Evolutionary conservation across 306 rosid species (phyloP), one percentile per base, ranked within the genome.

Genomic region (Crataegus laevigata): DNA sequence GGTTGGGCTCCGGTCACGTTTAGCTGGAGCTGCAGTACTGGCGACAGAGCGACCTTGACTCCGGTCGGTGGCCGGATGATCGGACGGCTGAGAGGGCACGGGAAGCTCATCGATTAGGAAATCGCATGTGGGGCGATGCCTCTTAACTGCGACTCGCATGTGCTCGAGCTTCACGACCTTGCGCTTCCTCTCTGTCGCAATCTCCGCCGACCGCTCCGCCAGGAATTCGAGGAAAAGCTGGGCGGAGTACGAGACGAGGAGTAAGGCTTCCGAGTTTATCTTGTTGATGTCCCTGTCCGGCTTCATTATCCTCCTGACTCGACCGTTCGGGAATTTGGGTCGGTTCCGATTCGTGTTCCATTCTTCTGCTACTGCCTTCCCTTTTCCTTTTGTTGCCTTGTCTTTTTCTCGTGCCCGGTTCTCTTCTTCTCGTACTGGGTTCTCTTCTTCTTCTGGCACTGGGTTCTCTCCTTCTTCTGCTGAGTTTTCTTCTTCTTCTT

Each of bases 91-190:
- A 54, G 89, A 11, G 1, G 89, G 87, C 64, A 59, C 40, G 8
- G 92, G 93, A 68, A 92, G 96, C 45, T 88, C 90, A 50, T 92
- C 97, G 14, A 92, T 88, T 52, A 94, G 99, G 79, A 92, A 94
- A 80, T 94, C 97, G 45, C 87, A 74, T 32, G 90, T 90, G 2
- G 92, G 89, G 0, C 79, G 86, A 79, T 96, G 96, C 72, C 91
- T 90, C 88, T 90, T 91, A 30, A 86, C 93, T 28, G 96, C 91
- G 73, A 72, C 58, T 66, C 91, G 69, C 0, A 90, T 17, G 79
- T 92, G 93, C 30, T 92, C 96, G 1, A 92, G 89, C 80, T 89
- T 96, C 73, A 96, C 89, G 10, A 82, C 89, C 88, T 87, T 90
- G 66, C 98, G 91, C 68, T 96, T 90, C 96, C 89, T 90, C 85